These are phyloP conservation scores for Vaccinium myrtillus DNA, from an alignment of 148 eudicot genomes.

Conservation along the genomic window DNA sequence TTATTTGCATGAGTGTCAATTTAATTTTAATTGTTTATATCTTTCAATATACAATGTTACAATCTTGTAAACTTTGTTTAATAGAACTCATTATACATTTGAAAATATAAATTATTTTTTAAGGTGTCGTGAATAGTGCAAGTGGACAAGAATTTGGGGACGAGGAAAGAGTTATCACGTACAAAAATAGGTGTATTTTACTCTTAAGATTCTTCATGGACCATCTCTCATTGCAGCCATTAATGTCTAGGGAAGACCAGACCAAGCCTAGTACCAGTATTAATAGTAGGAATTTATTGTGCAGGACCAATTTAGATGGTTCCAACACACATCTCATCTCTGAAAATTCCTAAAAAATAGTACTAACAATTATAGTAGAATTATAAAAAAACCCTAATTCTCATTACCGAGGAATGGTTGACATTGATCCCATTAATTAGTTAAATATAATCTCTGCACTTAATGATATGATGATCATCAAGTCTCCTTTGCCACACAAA, in stretches of 20 bases:
- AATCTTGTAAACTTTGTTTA: too few species aligned
- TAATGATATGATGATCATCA: constrained; percentile 6
- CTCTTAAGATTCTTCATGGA: constrained; percentile 14
- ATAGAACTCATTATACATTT: too few species aligned
- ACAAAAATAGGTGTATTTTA: constrained; percentile 9
- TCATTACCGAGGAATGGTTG: constrained; percentile 26
- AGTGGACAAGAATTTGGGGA: too few species aligned
- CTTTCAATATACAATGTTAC: too few species aligned
- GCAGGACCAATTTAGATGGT: constrained; percentile 15
- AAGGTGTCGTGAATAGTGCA: too few species aligned
- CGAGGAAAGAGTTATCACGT: background rate
- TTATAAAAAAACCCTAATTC: constrained; percentile 3
- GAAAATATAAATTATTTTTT: too few species aligned
- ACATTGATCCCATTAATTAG: constrained; percentile 22
- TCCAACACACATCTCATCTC: constrained; percentile 13
- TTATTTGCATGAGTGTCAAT: too few species aligned
- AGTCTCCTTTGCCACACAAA: constrained; percentile 8
- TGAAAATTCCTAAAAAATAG: constrained; percentile 17
- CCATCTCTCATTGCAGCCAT: constrained; percentile 9
- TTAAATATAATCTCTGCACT: constrained; percentile 14
- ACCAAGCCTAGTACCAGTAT: background rate
- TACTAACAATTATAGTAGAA: background rate
- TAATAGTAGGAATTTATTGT: background rate
- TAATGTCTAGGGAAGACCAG: constrained; percentile 22
- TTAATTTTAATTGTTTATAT: too few species aligned